Evolutionary conservation across 108 stramenopile species (phyloP), one percentile per base, ranked within the genome.

Genomic region (Pseudonitzschia pungens): DNA sequence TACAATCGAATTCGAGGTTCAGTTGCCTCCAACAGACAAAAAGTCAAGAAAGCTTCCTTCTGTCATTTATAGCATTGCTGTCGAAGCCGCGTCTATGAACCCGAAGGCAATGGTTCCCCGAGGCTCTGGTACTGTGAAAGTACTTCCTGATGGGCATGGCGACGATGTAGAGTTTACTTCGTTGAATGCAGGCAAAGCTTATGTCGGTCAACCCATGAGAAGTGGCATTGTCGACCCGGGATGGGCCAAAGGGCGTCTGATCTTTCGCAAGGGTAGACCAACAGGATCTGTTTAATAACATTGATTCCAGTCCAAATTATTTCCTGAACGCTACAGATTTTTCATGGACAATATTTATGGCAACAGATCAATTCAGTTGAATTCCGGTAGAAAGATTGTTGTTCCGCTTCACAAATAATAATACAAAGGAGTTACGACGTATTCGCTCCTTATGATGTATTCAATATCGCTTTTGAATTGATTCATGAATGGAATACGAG

Each of bases 211-310:
- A 26, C 84, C 87, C 20, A 79, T 87, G 83, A 83, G 74, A 58
- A 70, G 86, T 29, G 92, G 89, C 42, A 73, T 93, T 59, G 87
- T 93, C n/a, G 92, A 93, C 76, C 87, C 87, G 18, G 68, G 72
- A 21, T 93, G 89, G 90, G 87, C 86, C 16, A 79, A 75, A 73
- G 92, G 92, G 52, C 73, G 84, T 43, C 72, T 71, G 45, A 42
- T 84, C 40, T 93, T 93, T 69, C 86, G 92, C 60, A 83, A 75
- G 69, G 92, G 92, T 20, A 73, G 92, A 48, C 64, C 77, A 12
- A 74, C 80, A 21, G 92, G 92, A 44, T 64, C 83, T 65, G 50
- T 89, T 48, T 89, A 81, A n/a, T n/a, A n/a, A n/a, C n/a, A n/a
- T n/a, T n/a, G n/a, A n/a, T n/a, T n/a, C n/a, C n/a, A n/a, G n/a